Percentiles rank a stretch among this genome's conserved stretches.
Conservation (phyloP, 495 filamentous ascomycete genomes). For the Aspergillus avenaceus region DNA sequence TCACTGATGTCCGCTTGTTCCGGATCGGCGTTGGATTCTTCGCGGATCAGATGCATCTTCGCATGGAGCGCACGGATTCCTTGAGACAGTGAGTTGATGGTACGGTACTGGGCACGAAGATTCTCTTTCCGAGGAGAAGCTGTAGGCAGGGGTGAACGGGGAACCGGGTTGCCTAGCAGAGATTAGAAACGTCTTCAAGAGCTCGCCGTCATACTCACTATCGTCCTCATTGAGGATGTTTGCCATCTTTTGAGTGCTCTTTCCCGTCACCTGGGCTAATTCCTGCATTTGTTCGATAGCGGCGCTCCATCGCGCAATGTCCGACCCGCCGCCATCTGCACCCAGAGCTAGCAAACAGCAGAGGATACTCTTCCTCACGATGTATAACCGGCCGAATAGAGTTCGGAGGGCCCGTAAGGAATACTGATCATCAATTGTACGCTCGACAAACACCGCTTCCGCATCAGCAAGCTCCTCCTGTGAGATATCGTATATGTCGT, state of each 20-base stretch:
- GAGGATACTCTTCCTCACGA: conserved; percentile 73
- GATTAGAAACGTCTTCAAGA: conserved; percentile 12
- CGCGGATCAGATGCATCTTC: conserved; percentile 87
- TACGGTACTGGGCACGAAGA: conserved; percentile 77
- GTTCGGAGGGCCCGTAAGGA: conserved; percentile 76
- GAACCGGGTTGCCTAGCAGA: conserved; percentile 43
- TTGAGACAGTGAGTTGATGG: conserved; percentile 80
- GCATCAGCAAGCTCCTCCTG: conserved; percentile 70
- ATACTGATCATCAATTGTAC: conserved; percentile 67
- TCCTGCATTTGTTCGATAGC: conserved; percentile 71
- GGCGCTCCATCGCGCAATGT: conserved; percentile 74
- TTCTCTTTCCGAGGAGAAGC: conserved; percentile 73
- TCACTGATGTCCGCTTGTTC: conserved; percentile 65
- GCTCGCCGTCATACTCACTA: conserved; percentile 48
- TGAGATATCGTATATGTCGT: conserved; percentile 88
- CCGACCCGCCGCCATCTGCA: conserved; percentile 75
- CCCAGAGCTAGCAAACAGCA: conserved; percentile 84
- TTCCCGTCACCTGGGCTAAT: conserved; percentile 52
- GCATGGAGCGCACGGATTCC: conserved; percentile 91
- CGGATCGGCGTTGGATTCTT: conserved; percentile 76
- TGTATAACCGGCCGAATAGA: conserved; percentile 72
- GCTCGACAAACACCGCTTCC: conserved; percentile 53
- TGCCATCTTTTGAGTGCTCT: conserved; percentile 54
- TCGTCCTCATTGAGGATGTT: conserved; percentile 79
- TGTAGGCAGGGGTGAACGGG: conserved; percentile 62